These are phyloP conservation scores for Magnaporthales sp. DNA, from an alignment of 2,329 filamentous ascomycete genomes.

Conservation along the genomic window DNA sequence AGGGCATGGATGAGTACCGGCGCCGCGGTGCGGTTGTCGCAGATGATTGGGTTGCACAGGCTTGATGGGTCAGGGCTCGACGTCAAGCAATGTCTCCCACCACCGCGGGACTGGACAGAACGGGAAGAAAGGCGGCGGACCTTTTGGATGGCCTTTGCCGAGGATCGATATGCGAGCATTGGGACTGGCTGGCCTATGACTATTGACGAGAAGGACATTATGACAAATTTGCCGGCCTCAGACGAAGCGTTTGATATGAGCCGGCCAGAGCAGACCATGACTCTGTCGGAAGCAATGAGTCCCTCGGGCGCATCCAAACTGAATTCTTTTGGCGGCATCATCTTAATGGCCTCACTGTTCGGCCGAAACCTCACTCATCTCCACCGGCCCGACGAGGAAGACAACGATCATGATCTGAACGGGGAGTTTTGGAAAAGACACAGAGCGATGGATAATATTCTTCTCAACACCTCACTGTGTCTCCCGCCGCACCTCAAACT, in stretches of 20 bases:
- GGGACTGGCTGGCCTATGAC: conserved; percentile 97
- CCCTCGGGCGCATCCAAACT: conserved; percentile 66
- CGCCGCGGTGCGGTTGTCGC: conserved; percentile 65
- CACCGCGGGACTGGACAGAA: conserved; percentile 88
- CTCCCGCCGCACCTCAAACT: conserved; percentile 76
- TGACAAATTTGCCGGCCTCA: conserved; percentile 73
- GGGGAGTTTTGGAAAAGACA: conserved; percentile 96
- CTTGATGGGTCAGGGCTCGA: conserved; percentile 76
- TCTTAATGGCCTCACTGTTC: conserved; percentile 81
- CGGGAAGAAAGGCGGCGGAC: conserved; percentile 82
- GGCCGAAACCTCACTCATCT: conserved; percentile 86
- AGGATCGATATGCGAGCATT: conserved; percentile 89
- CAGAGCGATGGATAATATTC: conserved; percentile 76
- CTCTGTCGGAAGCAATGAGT: conserved; percentile 60
- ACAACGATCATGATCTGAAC: conserved; percentile 79
- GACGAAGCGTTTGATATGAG: conserved; percentile 82
- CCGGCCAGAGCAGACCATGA: conserved; percentile 61
- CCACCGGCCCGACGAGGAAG: conserved; percentile 74
- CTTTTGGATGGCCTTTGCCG: conserved; percentile 89
- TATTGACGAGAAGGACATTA: conserved; percentile 84
- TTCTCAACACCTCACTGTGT: conserved; percentile 77
- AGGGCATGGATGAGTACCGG: conserved; percentile 91
- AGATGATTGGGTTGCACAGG: conserved; percentile 91
- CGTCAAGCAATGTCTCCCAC: conserved; percentile 84
- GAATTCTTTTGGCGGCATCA: conserved; percentile 70